Evolutionary conservation across 75 land plant genomes (phyloP).

Genomic region (Selaginella tamariscina): DNA sequence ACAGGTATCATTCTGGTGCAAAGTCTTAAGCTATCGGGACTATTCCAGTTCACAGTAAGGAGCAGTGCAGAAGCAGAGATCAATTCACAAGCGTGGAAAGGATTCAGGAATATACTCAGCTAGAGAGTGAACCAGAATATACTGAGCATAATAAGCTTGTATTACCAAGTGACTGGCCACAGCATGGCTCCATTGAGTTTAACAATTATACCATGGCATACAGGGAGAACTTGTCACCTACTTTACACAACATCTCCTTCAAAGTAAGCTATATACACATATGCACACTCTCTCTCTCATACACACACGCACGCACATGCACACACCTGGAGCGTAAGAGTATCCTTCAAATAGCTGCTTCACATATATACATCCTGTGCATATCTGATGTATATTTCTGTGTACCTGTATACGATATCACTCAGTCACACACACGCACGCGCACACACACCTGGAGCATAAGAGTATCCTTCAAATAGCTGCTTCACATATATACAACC

Average conservation of each 20-base stretch:
- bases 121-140: slow-evolving; percentile 22
- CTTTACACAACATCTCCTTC: slow-evolving; percentile 25
- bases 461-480: too few relatives aligned
- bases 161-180: slow-evolving; percentile 24
- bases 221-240: slow-evolving; percentile 25
- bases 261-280: too few relatives aligned
- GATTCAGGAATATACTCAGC: slow-evolving; percentile 21
- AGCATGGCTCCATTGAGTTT: slow-evolving; percentile 28
- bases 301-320: too few relatives aligned
- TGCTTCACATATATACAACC: too few relatives aligned
- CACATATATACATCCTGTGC: too few relatives aligned
- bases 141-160: slow-evolving; percentile 15
- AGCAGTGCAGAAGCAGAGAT: slow-evolving; percentile 27
- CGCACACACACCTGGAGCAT: too few relatives aligned
- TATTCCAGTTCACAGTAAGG: slow-evolving; percentile 26
- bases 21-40: slow-evolving; percentile 27
- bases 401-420: too few relatives aligned
- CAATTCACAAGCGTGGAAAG: slow-evolving; percentile 31
- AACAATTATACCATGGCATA: slow-evolving; percentile 27
- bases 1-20: slow-evolving; percentile 29
- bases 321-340: too few relatives aligned
- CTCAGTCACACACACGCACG: too few relatives aligned
- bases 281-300: too few relatives aligned
- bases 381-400: too few relatives aligned
- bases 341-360: too few relatives aligned